Conservation (phyloP, 2,329 filamentous ascomycete genomes). For the Trichophyton schoenleinii region DNA sequence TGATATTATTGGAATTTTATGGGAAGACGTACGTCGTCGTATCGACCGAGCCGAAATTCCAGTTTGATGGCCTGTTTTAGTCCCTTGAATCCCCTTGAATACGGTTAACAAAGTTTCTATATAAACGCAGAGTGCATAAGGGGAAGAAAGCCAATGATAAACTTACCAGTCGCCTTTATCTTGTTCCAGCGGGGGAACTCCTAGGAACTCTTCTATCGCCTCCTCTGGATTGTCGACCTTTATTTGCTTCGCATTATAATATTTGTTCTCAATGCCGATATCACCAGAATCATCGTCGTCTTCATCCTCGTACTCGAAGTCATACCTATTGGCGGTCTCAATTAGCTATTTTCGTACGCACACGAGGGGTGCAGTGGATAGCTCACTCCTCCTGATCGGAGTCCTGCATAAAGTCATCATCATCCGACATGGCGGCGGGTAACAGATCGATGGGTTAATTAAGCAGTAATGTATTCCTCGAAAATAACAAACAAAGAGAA, state of each 20-base stretch:
- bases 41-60: slow-evolving; percentile 83
- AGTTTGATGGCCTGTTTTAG: slow-evolving; percentile 93
- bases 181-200: slow-evolving; percentile 66
- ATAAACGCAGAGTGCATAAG: background rate
- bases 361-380: slow-evolving; percentile 5
- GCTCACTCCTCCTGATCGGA: slow-evolving; percentile 72
- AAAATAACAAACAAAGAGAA: background rate
- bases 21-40: slow-evolving; percentile 52
- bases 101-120: background rate
- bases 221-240: slow-evolving; percentile 77
- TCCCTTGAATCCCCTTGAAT: slow-evolving; percentile 71
- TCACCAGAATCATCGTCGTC: slow-evolving; percentile 80
- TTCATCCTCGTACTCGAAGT: slow-evolving; percentile 95
- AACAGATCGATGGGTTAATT: background rate
- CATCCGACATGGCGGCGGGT: slow-evolving; percentile 52
- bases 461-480: background rate
- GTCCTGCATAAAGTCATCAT: slow-evolving; percentile 88
- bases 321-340: slow-evolving; percentile 46
- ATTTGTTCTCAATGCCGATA: slow-evolving; percentile 97
- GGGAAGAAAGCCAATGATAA: background rate
- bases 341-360: background rate
- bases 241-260: slow-evolving; percentile 98
- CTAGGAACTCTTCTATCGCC: slow-evolving; percentile 85
- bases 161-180: slow-evolving; percentile 84
- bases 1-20: background rate